Percentiles rank a stretch among this genome's conserved stretches.
phyloP scores from a whole-genome alignment of 345 rosid genomes.

The Salix viminalis region DNA sequence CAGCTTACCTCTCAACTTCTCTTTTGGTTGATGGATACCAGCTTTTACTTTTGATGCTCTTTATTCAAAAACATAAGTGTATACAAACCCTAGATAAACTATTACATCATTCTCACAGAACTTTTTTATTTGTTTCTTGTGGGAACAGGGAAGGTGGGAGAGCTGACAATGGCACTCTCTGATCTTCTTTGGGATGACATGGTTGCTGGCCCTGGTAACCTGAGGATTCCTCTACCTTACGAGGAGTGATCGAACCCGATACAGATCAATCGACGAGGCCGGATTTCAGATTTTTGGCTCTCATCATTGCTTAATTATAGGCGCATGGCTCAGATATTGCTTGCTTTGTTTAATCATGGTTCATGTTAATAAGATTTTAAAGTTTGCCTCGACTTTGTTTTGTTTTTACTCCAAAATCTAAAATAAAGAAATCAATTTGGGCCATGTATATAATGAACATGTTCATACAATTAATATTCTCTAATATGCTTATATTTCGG shows the following conservation, averaged over 20 bases:
- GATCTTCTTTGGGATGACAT: too few species aligned
- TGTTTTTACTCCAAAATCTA: too few species aligned
- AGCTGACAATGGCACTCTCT: conserved; percentile 64
- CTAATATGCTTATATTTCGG: too few species aligned
- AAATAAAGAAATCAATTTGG: too few species aligned
- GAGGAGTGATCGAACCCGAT: too few species aligned
- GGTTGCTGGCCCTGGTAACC: too few species aligned
- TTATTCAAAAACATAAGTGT: neutral
- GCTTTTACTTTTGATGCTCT: neutral
- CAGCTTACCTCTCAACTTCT: too few species aligned
- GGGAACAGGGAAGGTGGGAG: conserved; percentile 56
- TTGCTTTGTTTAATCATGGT: neutral
- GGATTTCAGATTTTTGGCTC: neutral
- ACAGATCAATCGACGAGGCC: neutral
- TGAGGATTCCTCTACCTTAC: too few species aligned
- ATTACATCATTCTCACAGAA: neutral
- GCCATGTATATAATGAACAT: too few species aligned
- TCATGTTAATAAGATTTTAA: conserved; percentile 6
- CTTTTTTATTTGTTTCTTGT: neutral
- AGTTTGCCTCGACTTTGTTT: neutral
- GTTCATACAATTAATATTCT: too few species aligned
- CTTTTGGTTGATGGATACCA: too few species aligned
- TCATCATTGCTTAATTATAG: neutral
- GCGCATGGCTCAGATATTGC: neutral
- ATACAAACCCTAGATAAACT: too few species aligned